Percentiles rank a stretch among this genome's conserved stretches.
Conservation (phyloP, 208 protist genomes). For the Leishmania lainsoni region DNA sequence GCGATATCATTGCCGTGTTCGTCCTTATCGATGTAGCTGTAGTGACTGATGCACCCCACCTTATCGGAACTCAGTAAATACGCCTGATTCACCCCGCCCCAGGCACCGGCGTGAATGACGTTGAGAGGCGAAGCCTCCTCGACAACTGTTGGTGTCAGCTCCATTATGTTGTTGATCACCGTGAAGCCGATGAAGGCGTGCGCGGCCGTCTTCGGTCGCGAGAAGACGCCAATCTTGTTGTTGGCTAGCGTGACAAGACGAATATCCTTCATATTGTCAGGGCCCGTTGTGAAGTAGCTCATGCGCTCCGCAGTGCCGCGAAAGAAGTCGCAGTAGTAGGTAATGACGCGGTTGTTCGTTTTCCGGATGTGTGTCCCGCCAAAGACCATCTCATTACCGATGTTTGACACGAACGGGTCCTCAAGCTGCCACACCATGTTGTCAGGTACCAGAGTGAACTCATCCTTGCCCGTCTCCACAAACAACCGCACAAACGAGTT, state of each 20-base stretch:
- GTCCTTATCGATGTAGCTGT: conserved; percentile 58
- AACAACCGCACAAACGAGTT: conserved; percentile 65
- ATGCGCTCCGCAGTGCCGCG: conserved; percentile 36
- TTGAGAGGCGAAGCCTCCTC: conserved; percentile 37
- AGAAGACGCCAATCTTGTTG: conserved; percentile 57
- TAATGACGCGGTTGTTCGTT: conserved; percentile 36
- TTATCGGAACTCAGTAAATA: conserved; percentile 64
- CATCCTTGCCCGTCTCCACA: conserved; percentile 57
- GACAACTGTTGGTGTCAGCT: conserved; percentile 34
- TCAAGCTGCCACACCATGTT: conserved; percentile 44
- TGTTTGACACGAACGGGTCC: conserved; percentile 50
- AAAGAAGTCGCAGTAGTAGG: conserved; percentile 62
- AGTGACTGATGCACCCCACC: conserved; percentile 66
- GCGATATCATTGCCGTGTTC: conserved; percentile 41
- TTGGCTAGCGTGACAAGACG: conserved; percentile 45
- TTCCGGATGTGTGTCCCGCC: conserved; percentile 64
- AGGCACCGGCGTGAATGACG: conserved; percentile 51
- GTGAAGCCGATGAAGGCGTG: conserved; percentile 52
- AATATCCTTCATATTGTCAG: conserved; percentile 69
- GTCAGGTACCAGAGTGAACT: conserved; percentile 46
- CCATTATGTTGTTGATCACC: conserved; percentile 38
- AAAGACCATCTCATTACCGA: conserved; percentile 50
- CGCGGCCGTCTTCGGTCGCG: conserved; percentile 28
- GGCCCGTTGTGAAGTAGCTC: conserved; percentile 57
- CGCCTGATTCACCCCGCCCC: conserved; percentile 67